Evolutionary conservation across 2,329 filamentous ascomycete species (phyloP).

Genomic region (Colletotrichum spinosum): DNA sequence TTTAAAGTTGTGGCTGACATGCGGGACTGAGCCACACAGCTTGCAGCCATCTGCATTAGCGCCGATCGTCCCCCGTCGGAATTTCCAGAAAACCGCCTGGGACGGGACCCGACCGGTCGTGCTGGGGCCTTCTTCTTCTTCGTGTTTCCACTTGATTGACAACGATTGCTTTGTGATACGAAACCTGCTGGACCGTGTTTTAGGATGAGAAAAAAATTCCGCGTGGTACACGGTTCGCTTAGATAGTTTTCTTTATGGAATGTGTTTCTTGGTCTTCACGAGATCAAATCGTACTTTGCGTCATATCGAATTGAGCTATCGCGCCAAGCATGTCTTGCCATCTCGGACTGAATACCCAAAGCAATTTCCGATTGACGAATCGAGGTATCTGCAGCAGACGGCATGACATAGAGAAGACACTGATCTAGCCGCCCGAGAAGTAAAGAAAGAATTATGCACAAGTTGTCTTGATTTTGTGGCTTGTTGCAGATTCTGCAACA

Average conservation of each 20-base stretch:
- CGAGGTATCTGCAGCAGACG: not conserved
- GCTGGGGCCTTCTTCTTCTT: not conserved
- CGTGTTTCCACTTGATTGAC: conserved; percentile 28
- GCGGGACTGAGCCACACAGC: conserved; percentile 33
- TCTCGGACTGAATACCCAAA: no score
- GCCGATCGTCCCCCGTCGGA: conserved; percentile 28
- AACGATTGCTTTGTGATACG: conserved; percentile 9
- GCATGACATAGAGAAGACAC: no score
- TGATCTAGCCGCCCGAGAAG: no score
- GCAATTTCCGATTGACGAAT: no score
- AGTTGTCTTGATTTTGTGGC: conserved; percentile 25
- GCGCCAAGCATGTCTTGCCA: not conserved
- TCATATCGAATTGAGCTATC: conserved; percentile 9
- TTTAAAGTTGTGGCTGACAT: conserved; percentile 38
- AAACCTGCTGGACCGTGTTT: conserved; percentile 21
- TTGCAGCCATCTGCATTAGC: conserved; percentile 31
- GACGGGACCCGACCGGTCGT: conserved; percentile 11
- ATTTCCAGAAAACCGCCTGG: conserved; percentile 26
- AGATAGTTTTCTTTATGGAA: not conserved
- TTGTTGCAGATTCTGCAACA: conserved; percentile 36
- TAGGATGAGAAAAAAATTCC: not conserved
- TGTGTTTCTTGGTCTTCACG: not conserved
- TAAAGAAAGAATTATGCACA: conserved; percentile 26
- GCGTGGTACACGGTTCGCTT: not conserved
- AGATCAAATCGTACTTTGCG: not conserved